Evolutionary conservation across 306 rosid genomes (phyloP).

Genomic region (Quercus alba): DNA sequence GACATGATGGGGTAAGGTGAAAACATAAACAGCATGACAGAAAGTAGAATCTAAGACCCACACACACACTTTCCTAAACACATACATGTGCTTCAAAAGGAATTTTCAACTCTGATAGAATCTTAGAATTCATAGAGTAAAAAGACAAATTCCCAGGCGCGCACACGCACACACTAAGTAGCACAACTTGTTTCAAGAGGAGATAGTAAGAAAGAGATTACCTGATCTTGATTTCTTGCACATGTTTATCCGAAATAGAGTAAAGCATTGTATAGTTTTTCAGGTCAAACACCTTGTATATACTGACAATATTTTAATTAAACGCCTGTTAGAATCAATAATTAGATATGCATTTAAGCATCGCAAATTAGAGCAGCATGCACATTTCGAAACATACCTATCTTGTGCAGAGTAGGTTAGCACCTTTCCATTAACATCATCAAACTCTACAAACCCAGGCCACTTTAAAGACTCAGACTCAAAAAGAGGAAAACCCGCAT

Average conservation of each 20-base stretch:
- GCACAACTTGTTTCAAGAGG: background rate
- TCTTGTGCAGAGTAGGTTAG: slow-evolving; percentile 90
- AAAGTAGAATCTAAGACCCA: background rate
- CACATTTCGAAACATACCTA: slow-evolving; percentile 33
- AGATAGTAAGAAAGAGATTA: slow-evolving; percentile 6
- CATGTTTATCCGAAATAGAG: slow-evolving; percentile 80
- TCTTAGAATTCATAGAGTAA: background rate
- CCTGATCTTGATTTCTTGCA: slow-evolving; percentile 94
- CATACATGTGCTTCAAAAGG: no score
- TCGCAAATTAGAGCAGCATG: background rate
- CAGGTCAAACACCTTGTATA: slow-evolving; percentile 93
- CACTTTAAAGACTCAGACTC: slow-evolving; percentile 87
- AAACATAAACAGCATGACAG: background rate
- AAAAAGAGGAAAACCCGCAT: slow-evolving; percentile 90
- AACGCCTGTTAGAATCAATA: slow-evolving; percentile 13
- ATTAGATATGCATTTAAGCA: background rate
- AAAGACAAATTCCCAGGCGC: background rate
- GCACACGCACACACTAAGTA: background rate
- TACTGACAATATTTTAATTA: slow-evolving; percentile 40
- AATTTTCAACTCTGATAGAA: no score
- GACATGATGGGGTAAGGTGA: background rate
- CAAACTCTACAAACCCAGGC: slow-evolving; percentile 98
- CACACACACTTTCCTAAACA: background rate
- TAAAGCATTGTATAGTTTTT: slow-evolving; percentile 88
- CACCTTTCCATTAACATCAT: slow-evolving; percentile 94